phyloP scores from a whole-genome alignment of 768 basidiomycete species.

The Crucibulum laeve region DNA sequence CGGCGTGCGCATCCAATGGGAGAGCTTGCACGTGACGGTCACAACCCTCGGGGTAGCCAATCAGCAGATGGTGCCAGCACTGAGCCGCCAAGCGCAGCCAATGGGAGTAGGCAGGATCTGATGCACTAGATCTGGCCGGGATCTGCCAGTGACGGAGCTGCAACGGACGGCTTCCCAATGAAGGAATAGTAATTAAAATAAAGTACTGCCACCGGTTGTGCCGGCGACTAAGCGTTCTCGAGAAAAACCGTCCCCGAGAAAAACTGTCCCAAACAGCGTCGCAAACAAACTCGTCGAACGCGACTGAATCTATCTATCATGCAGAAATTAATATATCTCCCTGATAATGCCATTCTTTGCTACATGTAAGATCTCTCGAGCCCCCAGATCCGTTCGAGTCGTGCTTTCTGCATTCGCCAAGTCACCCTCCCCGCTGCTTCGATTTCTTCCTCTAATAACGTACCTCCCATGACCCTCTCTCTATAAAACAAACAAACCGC shows the following conservation, averaged over 20 bases:
- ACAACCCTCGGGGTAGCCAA: too few species aligned
- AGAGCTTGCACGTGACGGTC: too few species aligned
- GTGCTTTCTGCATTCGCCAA: conserved; percentile 29
- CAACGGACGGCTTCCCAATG: conserved; percentile 5
- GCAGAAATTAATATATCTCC: conserved; percentile 16
- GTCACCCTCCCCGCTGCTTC: conserved; percentile 25
- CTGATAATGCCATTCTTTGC: conserved; percentile 10
- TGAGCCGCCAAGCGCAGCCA: too few species aligned
- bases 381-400: conserved; percentile 39
- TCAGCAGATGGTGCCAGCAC: too few species aligned
- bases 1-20: too few species aligned
- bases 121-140: too few species aligned
- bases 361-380: conserved; percentile 33
- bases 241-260: conserved; percentile 27
- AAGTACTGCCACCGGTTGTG: conserved; percentile 23
- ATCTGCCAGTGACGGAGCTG: background rate
- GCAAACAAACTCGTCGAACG: too few species aligned
- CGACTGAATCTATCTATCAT: too few species aligned
- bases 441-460: conserved; percentile 24
- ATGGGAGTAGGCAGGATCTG: too few species aligned
- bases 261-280: conserved; percentile 15
- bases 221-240: conserved; percentile 35
- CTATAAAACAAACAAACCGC: conserved; percentile 30
- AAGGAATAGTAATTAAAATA: conserved; percentile 22
- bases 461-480: conserved; percentile 26